Conservation (phyloP, 768 basidiomycete species). For the Albatrellus ellisii region DNA sequence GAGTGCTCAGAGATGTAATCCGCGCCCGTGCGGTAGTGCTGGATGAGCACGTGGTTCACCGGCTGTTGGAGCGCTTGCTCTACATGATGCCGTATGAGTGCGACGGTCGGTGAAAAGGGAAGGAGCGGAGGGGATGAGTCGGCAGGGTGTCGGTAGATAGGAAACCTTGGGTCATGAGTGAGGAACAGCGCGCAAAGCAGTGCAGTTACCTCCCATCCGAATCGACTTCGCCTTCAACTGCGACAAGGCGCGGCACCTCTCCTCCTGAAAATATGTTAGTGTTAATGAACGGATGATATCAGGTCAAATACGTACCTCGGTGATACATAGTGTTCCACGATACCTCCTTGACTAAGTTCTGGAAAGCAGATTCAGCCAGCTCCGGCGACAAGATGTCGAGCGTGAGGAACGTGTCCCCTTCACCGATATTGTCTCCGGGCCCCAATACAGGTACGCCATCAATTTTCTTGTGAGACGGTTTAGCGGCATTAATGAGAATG, state of each 20-base stretch:
- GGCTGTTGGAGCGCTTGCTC: constrained; percentile 46
- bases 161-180: constrained; percentile 36
- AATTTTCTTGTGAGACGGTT: too few relatives aligned
- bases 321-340: constrained; percentile 66
- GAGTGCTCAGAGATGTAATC: constrained; percentile 84
- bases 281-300: neutral
- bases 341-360: constrained; percentile 47
- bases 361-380: constrained; percentile 43
- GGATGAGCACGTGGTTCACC: constrained; percentile 76
- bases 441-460: neutral
- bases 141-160: constrained; percentile 73
- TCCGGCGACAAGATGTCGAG: constrained; percentile 42
- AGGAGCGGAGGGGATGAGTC: constrained; percentile 61
- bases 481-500: too few relatives aligned
- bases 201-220: constrained; percentile 32
- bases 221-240: constrained; percentile 43
- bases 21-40: constrained; percentile 63
- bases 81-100: constrained; percentile 48
- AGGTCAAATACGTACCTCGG: constrained; percentile 32
- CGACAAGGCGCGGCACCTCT: constrained; percentile 55
- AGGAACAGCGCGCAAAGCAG: constrained; percentile 18
- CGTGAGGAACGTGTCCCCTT: constrained; percentile 57
- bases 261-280: constrained; percentile 34
- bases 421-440: constrained; percentile 33
- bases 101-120: constrained; percentile 58